Evolutionary conservation across 495 filamentous ascomycete genomes (phyloP).

Genomic region (Hyaloscypha hepaticicola): DNA sequence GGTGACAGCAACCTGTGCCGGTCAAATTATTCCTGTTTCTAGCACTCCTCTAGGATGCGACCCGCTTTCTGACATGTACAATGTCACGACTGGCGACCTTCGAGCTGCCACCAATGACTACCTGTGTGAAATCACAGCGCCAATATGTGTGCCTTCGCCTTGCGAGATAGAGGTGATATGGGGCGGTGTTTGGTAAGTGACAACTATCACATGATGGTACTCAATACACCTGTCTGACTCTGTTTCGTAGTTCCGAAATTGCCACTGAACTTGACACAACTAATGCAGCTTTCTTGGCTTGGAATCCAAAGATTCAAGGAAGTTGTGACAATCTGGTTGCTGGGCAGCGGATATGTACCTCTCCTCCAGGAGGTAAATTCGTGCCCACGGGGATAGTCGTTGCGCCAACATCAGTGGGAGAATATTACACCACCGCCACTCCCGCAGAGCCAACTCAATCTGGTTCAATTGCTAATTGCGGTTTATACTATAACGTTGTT

Average conservation of each 20-base stretch:
- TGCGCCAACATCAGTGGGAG: conserved; percentile 3
- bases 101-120: conserved; percentile 9
- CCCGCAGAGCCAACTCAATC: conserved; percentile 15
- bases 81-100: conserved; percentile 16
- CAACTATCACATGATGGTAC: neutral
- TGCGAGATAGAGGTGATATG: conserved; percentile 13
- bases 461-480: conserved; percentile 11
- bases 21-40: conserved; percentile 4
- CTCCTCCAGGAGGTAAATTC: conserved; percentile 4
- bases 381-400: neutral
- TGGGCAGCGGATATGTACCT: conserved; percentile 17
- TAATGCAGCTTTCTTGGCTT: conserved; percentile 19
- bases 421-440: conserved; percentile 20
- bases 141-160: conserved; percentile 10
- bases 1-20: conserved; percentile 7
- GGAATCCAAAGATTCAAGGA: conserved; percentile 30
- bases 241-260: neutral
- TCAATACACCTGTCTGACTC: neutral
- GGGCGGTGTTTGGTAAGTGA: neutral
- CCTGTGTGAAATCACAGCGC: neutral
- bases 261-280: neutral
- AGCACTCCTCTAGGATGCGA: neutral
- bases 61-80: conserved; percentile 7
- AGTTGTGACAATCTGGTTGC: conserved; percentile 29
- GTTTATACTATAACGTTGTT: conserved; percentile 10